phyloP scores from a whole-genome alignment of 2,329 filamentous ascomycete species.

The Colletotrichum agaves region DNA sequence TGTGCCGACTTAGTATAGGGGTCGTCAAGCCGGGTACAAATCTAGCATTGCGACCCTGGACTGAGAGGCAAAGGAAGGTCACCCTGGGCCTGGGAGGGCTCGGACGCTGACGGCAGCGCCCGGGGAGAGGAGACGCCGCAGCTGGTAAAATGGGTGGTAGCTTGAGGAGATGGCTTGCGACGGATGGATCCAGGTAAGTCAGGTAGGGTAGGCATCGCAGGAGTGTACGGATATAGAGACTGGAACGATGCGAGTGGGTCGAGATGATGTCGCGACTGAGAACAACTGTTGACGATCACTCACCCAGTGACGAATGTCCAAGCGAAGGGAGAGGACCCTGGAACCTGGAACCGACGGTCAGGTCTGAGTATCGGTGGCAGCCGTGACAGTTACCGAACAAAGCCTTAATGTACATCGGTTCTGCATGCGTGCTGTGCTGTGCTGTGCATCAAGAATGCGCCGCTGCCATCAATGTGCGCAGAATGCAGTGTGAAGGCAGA shows the following conservation, averaged over 20 bases:
- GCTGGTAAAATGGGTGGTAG: background rate
- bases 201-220: no score
- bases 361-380: background rate
- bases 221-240: background rate
- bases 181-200: no score
- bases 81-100: no score
- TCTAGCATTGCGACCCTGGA: no score
- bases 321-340: background rate
- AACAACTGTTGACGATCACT: conserved; percentile 19
- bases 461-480: conserved; percentile 17
- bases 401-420: background rate
- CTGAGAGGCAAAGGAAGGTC: no score
- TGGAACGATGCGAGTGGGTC: background rate
- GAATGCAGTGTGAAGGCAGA: background rate
- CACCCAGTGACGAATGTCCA: conserved; percentile 15
- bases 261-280: background rate
- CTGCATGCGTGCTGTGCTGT: background rate
- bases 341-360: conserved; percentile 17
- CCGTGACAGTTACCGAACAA: background rate
- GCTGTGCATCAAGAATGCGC: conserved; percentile 5
- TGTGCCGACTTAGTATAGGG: background rate
- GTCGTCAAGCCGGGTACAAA: no score
- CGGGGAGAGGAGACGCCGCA: background rate
- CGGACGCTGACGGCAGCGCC: background rate
- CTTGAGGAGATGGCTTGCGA: no score